phyloP scores from a whole-genome alignment of 2,329 filamentous ascomycete genomes.

The Bertia moriformis region DNA sequence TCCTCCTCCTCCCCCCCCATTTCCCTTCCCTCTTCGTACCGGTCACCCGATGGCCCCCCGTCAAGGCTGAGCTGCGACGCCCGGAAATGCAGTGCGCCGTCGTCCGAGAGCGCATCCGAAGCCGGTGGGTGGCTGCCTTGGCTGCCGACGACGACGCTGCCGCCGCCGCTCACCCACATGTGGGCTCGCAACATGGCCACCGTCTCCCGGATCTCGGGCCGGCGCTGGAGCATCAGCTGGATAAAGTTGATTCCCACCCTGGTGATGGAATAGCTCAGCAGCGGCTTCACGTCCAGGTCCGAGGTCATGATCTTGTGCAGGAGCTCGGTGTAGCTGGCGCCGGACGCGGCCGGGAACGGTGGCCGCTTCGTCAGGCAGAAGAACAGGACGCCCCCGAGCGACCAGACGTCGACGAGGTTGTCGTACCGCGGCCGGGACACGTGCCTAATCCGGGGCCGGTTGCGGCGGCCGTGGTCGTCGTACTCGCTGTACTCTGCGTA shows the following conservation, averaged over 20 bases:
- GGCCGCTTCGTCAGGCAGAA: slow-evolving; percentile 67
- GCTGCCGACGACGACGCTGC: no score
- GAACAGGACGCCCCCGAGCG: slow-evolving; percentile 81
- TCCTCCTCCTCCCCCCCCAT: slow-evolving; percentile 14
- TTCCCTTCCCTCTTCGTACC: slow-evolving; percentile 12
- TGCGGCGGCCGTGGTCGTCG: slow-evolving; percentile 54
- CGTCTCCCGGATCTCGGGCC: slow-evolving; percentile 63
- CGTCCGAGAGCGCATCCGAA: slow-evolving; percentile 47
- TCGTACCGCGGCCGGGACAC: slow-evolving; percentile 52
- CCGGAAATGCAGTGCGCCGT: slow-evolving; percentile 37
- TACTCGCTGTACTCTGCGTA: slow-evolving; percentile 62
- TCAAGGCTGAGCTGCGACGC: slow-evolving; percentile 53
- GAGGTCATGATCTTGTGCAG: slow-evolving; percentile 76
- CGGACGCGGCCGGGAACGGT: slow-evolving; percentile 65
- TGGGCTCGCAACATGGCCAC: slow-evolving; percentile 57
- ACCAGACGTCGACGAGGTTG: slow-evolving; percentile 92
- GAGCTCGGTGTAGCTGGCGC: slow-evolving; percentile 68
- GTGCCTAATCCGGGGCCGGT: slow-evolving; percentile 46
- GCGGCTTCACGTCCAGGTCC: slow-evolving; percentile 48
- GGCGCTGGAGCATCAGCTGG: slow-evolving; percentile 63
- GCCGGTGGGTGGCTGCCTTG: slow-evolving; percentile 26
- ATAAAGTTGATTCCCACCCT: slow-evolving; percentile 60
- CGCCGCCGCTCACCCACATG: slow-evolving; percentile 55
- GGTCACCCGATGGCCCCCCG: slow-evolving; percentile 29
- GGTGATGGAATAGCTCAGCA: slow-evolving; percentile 46